Evolutionary conservation across 345 rosid species (phyloP), one percentile per base, ranked within the genome.

Genomic region (Rubroshorea leprosula): DNA sequence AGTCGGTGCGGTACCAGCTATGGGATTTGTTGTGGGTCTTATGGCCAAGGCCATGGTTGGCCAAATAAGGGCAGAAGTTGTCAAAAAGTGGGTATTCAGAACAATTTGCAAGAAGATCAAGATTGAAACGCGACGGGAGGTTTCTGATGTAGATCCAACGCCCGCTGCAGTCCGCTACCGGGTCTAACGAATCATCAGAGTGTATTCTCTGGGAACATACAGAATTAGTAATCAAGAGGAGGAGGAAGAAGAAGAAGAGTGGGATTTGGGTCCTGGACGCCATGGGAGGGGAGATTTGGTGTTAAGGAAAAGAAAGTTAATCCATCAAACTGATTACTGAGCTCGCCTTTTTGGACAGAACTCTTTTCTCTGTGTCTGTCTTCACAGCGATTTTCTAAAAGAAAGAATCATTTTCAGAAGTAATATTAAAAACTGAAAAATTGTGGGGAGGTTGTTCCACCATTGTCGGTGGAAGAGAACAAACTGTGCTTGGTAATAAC

Each of bases 121-220:
- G 87, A 57, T 93, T 89, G 94, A 89, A 89, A 8, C 83, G 63
- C 1, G 83, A 59, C 2, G 99, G 97, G 19, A 93, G 77, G 51
- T 73, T 72, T 55, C 96, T 80, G 78, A 93, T 77, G 71, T 93
- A 75, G 89, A 93, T 93, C 99, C 97, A 79, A 47, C 96, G 89
- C 68, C 58, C 65, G 44, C 73, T 56, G 72, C 99, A 89, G 65
- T 68, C 84, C 38, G 57, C 10, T 22, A 35, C 12, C 41, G 35
- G 22, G 58, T 29, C 44, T 22, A 62, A 55, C 19, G 56, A 52
- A 58, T 57, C 66, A 1, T 23, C 58, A 49, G 50, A 55, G n/a
- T 75, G 49, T 76, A 68, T 68, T 54, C 67, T 75, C n/a, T 69
- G 65, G 0, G 81, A n/a, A n/a, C n/a, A n/a, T n/a, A n/a, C 51